Percentiles rank a stretch among this genome's conserved stretches.
phyloP scores from a whole-genome alignment of 2,329 filamentous ascomycete genomes.

The Zasmidium cellare region DNA sequence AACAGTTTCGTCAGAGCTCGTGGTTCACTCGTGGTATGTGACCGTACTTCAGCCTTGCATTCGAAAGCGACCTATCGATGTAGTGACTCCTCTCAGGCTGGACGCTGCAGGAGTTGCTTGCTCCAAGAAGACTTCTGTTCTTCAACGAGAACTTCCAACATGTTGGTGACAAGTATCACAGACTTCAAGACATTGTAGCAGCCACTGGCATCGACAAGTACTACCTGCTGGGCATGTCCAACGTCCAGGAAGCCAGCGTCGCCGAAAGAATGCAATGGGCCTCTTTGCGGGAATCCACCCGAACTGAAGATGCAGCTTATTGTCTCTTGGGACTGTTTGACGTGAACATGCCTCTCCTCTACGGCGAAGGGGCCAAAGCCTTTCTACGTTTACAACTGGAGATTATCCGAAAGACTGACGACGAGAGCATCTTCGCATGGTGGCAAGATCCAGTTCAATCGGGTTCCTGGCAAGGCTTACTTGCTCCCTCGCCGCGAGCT shows the following conservation, averaged over 20 bases:
- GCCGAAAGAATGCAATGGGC: slow-evolving; percentile 25
- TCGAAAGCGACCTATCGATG: neutral
- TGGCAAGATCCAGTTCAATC: neutral
- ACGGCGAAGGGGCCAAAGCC: slow-evolving; percentile 32
- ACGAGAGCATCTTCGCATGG: slow-evolving; percentile 19
- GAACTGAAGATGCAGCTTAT: slow-evolving; percentile 33
- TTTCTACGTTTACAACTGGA: slow-evolving; percentile 17
- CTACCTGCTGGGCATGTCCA: slow-evolving; percentile 8
- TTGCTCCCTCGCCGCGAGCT: slow-evolving; percentile 1
- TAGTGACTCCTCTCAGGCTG: neutral
- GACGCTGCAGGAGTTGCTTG: slow-evolving; percentile 4
- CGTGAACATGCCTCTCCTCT: slow-evolving; percentile 33
- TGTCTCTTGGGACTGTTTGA: slow-evolving; percentile 31
- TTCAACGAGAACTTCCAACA: slow-evolving; percentile 2
- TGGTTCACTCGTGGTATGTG: slow-evolving; percentile 4
- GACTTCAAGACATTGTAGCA: neutral
- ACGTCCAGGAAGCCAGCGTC: slow-evolving; percentile 7
- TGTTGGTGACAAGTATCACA: slow-evolving; percentile 5
- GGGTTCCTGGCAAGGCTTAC: slow-evolving; percentile 2
- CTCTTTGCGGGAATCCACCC: slow-evolving; percentile 18
- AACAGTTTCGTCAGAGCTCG: neutral
- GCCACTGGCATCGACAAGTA: slow-evolving; percentile 11
- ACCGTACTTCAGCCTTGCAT: neutral
- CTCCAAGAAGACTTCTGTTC: neutral
- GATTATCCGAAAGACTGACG: slow-evolving; percentile 16